Percentiles rank a stretch among this genome's conserved stretches.
These are phyloP conservation scores for Silybum marianum DNA, from an alignment of 129 eudicot genomes.

Conservation along the genomic window DNA sequence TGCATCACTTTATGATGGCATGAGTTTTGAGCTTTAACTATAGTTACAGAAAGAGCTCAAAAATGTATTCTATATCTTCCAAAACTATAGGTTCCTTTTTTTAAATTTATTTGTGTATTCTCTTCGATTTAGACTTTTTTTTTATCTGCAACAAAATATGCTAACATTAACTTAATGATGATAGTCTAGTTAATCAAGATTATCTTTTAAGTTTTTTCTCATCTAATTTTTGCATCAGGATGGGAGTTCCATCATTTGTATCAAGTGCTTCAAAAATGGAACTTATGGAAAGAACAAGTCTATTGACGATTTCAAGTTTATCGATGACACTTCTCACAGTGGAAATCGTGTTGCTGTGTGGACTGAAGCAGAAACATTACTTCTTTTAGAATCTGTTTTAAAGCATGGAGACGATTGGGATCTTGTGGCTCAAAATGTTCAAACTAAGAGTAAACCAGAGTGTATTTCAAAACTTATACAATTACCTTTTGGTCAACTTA, in stretches of 20 bases:
- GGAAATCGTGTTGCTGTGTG: slow-evolving; percentile 42
- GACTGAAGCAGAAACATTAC: slow-evolving; percentile 94
- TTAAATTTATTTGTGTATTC: background rate
- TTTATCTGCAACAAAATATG: background rate
- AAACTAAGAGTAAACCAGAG: slow-evolving; percentile 76
- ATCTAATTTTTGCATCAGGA: slow-evolving; percentile 51
- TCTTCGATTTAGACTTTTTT: background rate
- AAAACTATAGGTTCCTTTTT: background rate
- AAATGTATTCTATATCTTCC: background rate
- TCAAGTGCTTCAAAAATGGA: slow-evolving; percentile 71
- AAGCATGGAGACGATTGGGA: slow-evolving; percentile 98
- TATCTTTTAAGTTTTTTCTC: background rate
- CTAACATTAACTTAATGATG: background rate
- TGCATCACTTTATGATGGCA: background rate
- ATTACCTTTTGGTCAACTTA: slow-evolving; percentile 93
- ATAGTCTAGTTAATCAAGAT: background rate
- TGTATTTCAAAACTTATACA: slow-evolving; percentile 91
- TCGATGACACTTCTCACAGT: slow-evolving; percentile 32
- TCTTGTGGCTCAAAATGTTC: slow-evolving; percentile 74
- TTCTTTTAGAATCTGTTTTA: slow-evolving; percentile 81
- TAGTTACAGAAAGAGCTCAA: background rate
- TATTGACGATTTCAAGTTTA: slow-evolving; percentile 68
- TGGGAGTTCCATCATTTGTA: slow-evolving; percentile 53
- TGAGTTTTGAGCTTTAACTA: background rate
- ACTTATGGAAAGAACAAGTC: slow-evolving; percentile 57